Evolutionary conservation across 257 asterid species (phyloP), one percentile per base, ranked within the genome.

Genomic region (Nicotiana obtusifolia): DNA sequence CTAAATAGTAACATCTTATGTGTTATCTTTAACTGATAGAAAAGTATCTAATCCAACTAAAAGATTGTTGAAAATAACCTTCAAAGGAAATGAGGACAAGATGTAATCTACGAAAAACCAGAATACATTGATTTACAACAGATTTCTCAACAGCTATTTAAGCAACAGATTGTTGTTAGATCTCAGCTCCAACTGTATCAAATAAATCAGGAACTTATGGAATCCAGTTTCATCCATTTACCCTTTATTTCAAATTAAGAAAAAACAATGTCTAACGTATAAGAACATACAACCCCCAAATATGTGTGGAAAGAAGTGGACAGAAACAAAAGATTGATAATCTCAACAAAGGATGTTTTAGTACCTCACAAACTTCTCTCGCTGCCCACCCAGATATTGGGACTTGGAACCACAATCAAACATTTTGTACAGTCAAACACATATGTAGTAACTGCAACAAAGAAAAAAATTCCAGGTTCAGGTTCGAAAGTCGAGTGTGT

Each of bases 311-410:
- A 26, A 8, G 80, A 77, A 8, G 44, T 65, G 31, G 71, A 7
- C 4, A 53, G 68, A 13, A 26, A 60, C 16, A 31, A n/a, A 20
- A 53, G 14, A 47, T 30, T 10, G 41, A 22, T 33, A 19, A 10
- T 53, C n/a, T 87, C 24, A 44, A 44, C 14, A 44, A 71, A 44
- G 26, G 35, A 71, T 13, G 15, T 22, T 71, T 22, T 41, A 44
- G 59, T 71, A 95, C 97, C 99, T 89, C 66, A 89, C 94, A 81
- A 92, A 92, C 68, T 84, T 89, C 92, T 91, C 95, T 91, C 87
- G 91, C 85, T 88, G 89, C 76, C 98, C 95, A 17, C 90, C 93
- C 47, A 95, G 89, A 76, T 82, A 87, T 82, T 91, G 97, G 56
- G 95, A 82, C 89, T 90, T 93, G 84, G 80, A 81, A 66, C 81